Evolutionary conservation across 148 eudicot species (phyloP).

Genomic region (Silene latifolia): DNA sequence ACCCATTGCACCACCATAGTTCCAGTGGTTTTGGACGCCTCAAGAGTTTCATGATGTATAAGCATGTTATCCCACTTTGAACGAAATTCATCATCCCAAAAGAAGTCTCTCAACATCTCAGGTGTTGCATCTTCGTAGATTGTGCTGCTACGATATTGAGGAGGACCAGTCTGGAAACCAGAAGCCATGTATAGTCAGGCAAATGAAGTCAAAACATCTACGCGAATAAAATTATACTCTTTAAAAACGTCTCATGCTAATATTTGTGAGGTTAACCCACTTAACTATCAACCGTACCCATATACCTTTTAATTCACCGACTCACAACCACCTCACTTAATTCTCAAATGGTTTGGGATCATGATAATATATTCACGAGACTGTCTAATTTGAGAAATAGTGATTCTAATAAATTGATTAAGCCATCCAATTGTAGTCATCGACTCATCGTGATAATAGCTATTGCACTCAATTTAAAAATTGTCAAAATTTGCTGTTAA

Average conservation of each 20-base stretch:
- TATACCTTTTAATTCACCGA: too few relatives aligned
- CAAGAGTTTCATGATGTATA: constrained; percentile 47
- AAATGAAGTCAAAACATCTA: constrained; percentile 1
- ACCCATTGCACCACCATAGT: constrained; percentile 87
- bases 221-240: too few relatives aligned
- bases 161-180: constrained; percentile 72
- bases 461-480: too few relatives aligned
- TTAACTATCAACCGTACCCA: too few relatives aligned
- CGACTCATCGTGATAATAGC: too few relatives aligned
- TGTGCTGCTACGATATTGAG: constrained; percentile 88
- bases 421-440: neutral
- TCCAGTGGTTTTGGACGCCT: constrained; percentile 73
- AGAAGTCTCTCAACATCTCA: constrained; percentile 87
- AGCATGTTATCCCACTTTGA: constrained; percentile 93
- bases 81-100: constrained; percentile 92
- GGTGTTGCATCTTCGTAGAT: constrained; percentile 91
- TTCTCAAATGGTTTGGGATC: too few relatives aligned
- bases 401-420: neutral
- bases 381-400: too few relatives aligned
- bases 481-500: too few relatives aligned
- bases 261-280: too few relatives aligned
- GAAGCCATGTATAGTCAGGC: constrained; percentile 10
- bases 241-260: too few relatives aligned
- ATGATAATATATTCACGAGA: too few relatives aligned
- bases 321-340: too few relatives aligned